Evolutionary conservation across 768 basidiomycete species (phyloP), one percentile per base, ranked within the genome.

Genomic region (Tylopilus felleus): DNA sequence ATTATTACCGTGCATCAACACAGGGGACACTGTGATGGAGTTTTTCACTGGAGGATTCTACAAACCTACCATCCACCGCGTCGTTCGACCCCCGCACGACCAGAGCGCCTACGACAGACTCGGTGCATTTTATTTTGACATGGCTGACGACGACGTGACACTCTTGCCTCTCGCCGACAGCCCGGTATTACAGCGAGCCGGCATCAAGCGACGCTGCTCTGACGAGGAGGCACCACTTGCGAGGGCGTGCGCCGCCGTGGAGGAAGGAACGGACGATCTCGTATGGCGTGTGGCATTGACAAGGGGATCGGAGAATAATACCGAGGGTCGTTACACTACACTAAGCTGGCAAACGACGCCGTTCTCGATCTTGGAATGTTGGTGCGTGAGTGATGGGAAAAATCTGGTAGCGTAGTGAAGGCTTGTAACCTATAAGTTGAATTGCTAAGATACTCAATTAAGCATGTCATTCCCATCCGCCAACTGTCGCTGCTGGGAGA

Each of bases 1-100:
- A 33, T 25, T 17, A 17, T 49, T 6, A 53, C 25, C 13, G 12
- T 16, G 19, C 29, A 72, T 86, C 45, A 85, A 85, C 52, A 76
- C 78, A 0, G 83, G 83, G 14, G 83, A 85, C 52, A 76, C n/a
- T n/a, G n/a, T 77, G 13, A 67, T 85, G 59, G 77, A 81, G 45
- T 80, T 83, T 63, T 68, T 85, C 12, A 80, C 79, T 1, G 81
- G 83, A 0, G 81, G 81, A 1, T 84, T 71, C 60, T 84, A 83
- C 64, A 75, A 71, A 10, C 77, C 76, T 6, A 85, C 83, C 1
- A 80, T 84, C 50, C 83, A 85, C 60, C 80, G 83, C 23, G 83
- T 84, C 31, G 68, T 82, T 17, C 79, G 79, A 62, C 84, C 83
- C 2, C 83, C 81, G 1, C 54, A 55, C 0, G 81, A 83, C 56